Base-by-base conservation (phyloP, 345 rosid species). In the Hibiscus mutabilis region DNA sequence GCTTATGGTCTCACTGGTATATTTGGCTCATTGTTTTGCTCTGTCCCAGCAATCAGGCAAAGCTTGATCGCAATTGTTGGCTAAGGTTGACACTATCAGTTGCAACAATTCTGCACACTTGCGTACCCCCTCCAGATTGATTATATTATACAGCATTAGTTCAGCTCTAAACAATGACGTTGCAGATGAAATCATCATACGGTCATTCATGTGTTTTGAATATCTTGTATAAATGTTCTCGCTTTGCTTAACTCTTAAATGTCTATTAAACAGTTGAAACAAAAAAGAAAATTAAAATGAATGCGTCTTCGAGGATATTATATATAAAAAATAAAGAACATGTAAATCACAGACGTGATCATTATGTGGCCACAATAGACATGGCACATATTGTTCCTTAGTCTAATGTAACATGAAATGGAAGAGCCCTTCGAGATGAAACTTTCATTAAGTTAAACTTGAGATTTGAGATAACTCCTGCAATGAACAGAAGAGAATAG, bases 1-100 rank as follows among this genome's bases (percentile, higher is more conserved):
- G 98, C 97, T 7, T 93, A 93, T 82, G 98, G 89, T 37, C 97
- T 93, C 12, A 88, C 98, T 0, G 97, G 97, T 69, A 91, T 93
- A 61, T 91, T 93, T 15, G 98, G 97, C 44, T 89, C 97, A 2
- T 62, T 93, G 79, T 35, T 91, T 29, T 93, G 97, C 84, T 91
- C 98, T 5, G 82, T 93, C 42, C 98, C 98, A 0, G 89, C 78
- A 10, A 88, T 91, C 52, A 79, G 98, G 63, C 96, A 93, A 75
- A 93, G 98, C 83, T 79, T 91, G 84, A 82, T 93, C 29, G 84
- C 94, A 0, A 79, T 93, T 3, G 85, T 82, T 8, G 90, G 98
- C 61, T 89, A 40, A 40, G 46, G 46, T 40, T 40, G 79, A 93
- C 31, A 35, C 61, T 2, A 57, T 13, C 33, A 12, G 33, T 57